Conservation (phyloP, 129 eudicot species). For the Flaveria brownii region DNA sequence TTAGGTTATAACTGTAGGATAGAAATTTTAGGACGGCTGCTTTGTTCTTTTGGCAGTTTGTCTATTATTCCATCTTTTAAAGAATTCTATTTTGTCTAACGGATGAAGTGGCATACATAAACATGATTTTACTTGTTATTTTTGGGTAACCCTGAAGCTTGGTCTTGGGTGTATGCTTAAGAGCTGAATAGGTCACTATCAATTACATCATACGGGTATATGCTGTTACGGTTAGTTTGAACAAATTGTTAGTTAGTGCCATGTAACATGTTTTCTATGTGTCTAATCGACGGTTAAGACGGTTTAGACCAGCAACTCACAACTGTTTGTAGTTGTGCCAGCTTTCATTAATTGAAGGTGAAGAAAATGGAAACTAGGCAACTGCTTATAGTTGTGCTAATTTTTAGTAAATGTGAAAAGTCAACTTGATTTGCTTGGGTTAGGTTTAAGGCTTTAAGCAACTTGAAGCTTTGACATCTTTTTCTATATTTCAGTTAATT, state of each 20-base stretch:
- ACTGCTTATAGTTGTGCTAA: slow-evolving; percentile 10
- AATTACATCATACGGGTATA: no score
- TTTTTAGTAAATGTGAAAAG: not conserved
- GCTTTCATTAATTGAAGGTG: slow-evolving; percentile 1
- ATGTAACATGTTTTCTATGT: slow-evolving; percentile 16
- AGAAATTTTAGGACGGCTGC: not conserved
- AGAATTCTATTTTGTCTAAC: not conserved
- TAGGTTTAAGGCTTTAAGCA: slow-evolving; percentile 8
- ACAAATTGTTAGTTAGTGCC: slow-evolving; percentile 9
- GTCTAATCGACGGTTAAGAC: not conserved
- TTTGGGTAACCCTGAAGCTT: no score
- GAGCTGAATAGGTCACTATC: no score
- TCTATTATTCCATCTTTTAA: not conserved
- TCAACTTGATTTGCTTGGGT: slow-evolving; percentile 12
- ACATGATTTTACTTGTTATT: no score
- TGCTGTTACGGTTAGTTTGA: not conserved
- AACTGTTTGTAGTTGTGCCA: not conserved
- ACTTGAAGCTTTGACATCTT: slow-evolving; percentile 10
- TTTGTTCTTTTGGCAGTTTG: not conserved
- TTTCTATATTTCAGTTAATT: not conserved
- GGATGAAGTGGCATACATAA: not conserved
- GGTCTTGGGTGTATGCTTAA: no score
- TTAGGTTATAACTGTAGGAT: not conserved
- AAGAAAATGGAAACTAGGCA: slow-evolving; percentile 16
- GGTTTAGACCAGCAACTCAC: not conserved